Conservation (phyloP, 2,329 filamentous ascomycete species). For the Graphiopsis chlorocephala region DNA sequence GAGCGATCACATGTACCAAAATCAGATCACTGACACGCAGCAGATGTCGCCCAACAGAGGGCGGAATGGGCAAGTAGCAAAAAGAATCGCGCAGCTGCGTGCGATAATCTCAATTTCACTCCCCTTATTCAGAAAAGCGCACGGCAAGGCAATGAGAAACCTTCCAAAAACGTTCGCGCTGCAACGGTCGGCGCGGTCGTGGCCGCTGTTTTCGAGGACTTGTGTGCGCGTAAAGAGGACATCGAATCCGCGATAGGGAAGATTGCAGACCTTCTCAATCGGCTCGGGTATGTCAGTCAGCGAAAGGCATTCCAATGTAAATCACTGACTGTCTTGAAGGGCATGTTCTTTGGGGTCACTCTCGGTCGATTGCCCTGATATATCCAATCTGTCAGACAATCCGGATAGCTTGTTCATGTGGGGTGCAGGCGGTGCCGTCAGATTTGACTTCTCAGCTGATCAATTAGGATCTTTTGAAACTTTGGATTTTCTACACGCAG, state of each 20-base stretch:
- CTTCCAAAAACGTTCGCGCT: slow-evolving; percentile 1
- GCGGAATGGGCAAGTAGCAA: not conserved
- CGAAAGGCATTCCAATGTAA: too few species aligned
- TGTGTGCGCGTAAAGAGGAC: not conserved
- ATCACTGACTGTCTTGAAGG: not conserved
- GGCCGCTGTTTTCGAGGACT: slow-evolving; percentile 1
- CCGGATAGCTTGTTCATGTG: not conserved
- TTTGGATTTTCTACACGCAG: not conserved
- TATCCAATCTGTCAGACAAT: not conserved
- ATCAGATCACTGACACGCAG: not conserved
- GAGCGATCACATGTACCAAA: not conserved
- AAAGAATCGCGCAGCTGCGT: not conserved
- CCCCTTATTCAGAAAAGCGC: not conserved
- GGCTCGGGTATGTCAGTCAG: not conserved
- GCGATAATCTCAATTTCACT: not conserved
- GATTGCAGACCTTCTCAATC: not conserved
- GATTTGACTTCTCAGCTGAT: not conserved
- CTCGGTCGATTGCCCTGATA: not conserved
- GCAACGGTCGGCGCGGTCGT: not conserved
- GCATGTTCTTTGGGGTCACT: not conserved
- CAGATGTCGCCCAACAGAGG: not conserved
- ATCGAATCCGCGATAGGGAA: not conserved
- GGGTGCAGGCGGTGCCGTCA: not conserved
- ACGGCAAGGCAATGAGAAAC: not conserved
- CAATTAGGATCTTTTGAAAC: not conserved